Base-by-base conservation (phyloP, 2,329 filamentous ascomycete species). In the Ophiostoma angusticollis region DNA sequence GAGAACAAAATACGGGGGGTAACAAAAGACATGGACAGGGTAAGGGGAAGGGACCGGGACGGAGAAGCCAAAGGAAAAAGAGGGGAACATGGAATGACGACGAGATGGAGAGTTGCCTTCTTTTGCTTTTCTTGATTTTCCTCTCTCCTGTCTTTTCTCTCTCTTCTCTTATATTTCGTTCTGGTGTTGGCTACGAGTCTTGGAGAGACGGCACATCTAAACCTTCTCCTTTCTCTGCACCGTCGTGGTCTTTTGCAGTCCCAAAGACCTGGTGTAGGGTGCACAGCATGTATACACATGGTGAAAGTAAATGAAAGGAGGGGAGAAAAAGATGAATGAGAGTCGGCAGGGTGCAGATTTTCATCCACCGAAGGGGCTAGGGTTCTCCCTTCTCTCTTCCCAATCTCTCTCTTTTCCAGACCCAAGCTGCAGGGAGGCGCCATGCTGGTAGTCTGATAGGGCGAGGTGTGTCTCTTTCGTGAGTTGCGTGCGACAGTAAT, bases 251-350 rank as follows among this genome's bases (percentile, higher is more conserved):
- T 17, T 19, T n/a, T 25, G 21, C 29, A 27, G 28, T 31, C 29
- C 36, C 36, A 32, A n/a, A 32, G 30, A 38, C 29, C 23, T 30
- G 31, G 37, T n/a, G 23, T 22, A 17, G 37, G 37, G 24, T n/a
- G 33, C 37, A 39, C 37, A 18, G 19, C 37, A 39, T 21, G 9
- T 34, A 25, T n/a, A n/a, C 28, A 16, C 29, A 38, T 8, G 35
- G 35, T 9, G 13, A n/a, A 7, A 30, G 16, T 12, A 19, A 12
- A 22, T n/a, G 14, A 31, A 19, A 19, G 19, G 21, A 18, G 25
- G 29, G 28, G 28, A 14, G 17, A n/a, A 30, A 7, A 7, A 4
- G 5, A 16, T 16, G 11, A 7, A 14, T 6, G 23, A 24, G 23
- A 24, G 23, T n/a, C 25, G n/a, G n/a, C n/a, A n/a, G n/a, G n/a